These are phyloP conservation scores for Hyaloscypha variabilis DNA, from an alignment of 495 filamentous ascomycete species.

Conservation along the genomic window DNA sequence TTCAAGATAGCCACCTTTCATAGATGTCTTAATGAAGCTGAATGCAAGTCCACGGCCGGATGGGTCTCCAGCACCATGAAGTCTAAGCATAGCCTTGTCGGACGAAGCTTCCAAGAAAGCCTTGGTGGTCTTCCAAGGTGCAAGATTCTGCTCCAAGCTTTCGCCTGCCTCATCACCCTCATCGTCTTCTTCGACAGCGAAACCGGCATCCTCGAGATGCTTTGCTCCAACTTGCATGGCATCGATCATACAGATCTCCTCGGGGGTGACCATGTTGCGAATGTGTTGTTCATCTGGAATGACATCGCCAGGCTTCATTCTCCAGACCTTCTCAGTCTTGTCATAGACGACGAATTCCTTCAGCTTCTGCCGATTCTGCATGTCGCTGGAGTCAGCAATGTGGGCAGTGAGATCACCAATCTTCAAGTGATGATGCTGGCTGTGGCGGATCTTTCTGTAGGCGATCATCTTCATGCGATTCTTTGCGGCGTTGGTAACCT, in stretches of 20 bases:
- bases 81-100: conserved; percentile 94
- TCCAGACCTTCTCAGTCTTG: conserved; percentile 83
- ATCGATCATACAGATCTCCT: conserved; percentile 92
- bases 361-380: conserved; percentile 93
- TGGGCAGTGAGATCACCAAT: conserved; percentile 84
- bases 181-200: conserved; percentile 73
- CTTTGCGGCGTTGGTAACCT: conserved; percentile 92
- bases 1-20: conserved; percentile 97
- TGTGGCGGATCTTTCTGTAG: conserved; percentile 80
- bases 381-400: conserved; percentile 86
- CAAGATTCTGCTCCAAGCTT: conserved; percentile 82
- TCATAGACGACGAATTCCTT: conserved; percentile 93
- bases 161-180: conserved; percentile 63
- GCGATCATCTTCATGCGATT: conserved; percentile 95
- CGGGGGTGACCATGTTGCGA: conserved; percentile 85
- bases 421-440: conserved; percentile 64
- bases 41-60: conserved; percentile 91
- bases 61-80: conserved; percentile 95
- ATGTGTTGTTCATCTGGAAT: conserved; percentile 78
- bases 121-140: conserved; percentile 92
- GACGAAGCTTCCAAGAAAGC: conserved; percentile 92
- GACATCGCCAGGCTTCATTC: conserved; percentile 67
- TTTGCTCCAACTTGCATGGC: conserved; percentile 94
- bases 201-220: conserved; percentile 81
- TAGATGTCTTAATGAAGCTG: conserved; percentile 93